Base-by-base conservation (phyloP, 805 yeast genomes). In the Metschnikowia chrysomelidarum region DNA sequence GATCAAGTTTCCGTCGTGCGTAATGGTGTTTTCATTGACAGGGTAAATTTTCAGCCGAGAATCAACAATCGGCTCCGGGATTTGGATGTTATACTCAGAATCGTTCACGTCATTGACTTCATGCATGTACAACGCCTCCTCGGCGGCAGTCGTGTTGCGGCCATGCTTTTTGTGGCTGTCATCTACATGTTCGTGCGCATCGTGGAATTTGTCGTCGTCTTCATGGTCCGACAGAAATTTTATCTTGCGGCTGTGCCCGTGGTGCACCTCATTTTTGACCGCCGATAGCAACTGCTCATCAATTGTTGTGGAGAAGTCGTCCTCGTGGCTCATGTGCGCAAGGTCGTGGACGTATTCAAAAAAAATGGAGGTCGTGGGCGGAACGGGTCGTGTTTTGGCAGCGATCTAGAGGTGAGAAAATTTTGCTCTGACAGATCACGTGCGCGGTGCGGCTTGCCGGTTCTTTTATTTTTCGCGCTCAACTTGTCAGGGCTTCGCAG, bases 1-100 rank as follows among this genome's bases (percentile, higher is more conserved):
- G 49, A 73, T 69, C 44, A 75, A 59, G 48, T 69, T 69, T 1
- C 76, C 76, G 40, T 67, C 71, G 25, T 71, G 67, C 7, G 72
- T 67, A 41, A 67, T 67, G 30, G 73, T 68, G 45, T 68, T 68
- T 40, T 67, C 72, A 21, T 59, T 53, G 18, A 56, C 60, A 60
- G 73, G 73, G 41, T 65, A 67, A 28, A 67, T 67, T 36, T 63
- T 65, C 61, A 58, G 60, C 43, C 66, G 64, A 21, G 66, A 50
- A 44, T 64, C 67, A 38, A 67, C 57, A 27, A 67, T 63, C 7
- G 73, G 73, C 33, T 67, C 73, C 13, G 73, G 73, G 30, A 67
- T 67, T 51, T 64, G 72, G 43, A 67, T 67, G 40, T 64, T 66
- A 49, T 63, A 67, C 37, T 67, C 72, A 19, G 59, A 53, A 15